phyloP scores from a whole-genome alignment of 768 basidiomycete species.

The Tylopilus vinaceipallidus region DNA sequence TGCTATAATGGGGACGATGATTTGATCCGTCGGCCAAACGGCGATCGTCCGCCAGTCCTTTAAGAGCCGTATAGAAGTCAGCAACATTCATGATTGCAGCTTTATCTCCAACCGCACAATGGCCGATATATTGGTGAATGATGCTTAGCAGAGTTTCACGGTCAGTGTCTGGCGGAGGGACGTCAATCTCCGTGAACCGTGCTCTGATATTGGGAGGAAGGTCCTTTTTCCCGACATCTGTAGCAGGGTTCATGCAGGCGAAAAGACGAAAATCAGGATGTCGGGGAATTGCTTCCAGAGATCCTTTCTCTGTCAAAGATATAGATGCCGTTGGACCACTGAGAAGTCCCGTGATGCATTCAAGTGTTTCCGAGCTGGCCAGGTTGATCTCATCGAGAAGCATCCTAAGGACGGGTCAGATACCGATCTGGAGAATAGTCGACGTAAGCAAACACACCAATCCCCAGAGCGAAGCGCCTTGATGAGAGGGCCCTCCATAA shows the following conservation, averaged over 20 bases:
- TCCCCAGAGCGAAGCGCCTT: slow-evolving; percentile 85
- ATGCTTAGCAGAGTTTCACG: slow-evolving; percentile 86
- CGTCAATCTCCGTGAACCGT: slow-evolving; percentile 94
- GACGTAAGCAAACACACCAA: slow-evolving; percentile 58
- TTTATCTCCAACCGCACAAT: slow-evolving; percentile 79
- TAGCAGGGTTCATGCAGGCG: slow-evolving; percentile 99
- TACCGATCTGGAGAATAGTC: background rate
- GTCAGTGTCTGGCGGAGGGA: slow-evolving; percentile 91
- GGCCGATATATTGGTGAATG: slow-evolving; percentile 85
- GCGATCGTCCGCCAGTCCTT: slow-evolving; percentile 66
- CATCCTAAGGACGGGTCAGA: slow-evolving; percentile 53
- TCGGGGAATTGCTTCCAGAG: slow-evolving; percentile 83
- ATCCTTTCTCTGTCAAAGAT: slow-evolving; percentile 90
- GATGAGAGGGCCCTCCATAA: slow-evolving; percentile 94
- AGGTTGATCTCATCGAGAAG: slow-evolving; percentile 96
- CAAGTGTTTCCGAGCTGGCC: slow-evolving; percentile 90
- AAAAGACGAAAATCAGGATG: slow-evolving; percentile 96
- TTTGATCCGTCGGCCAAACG: slow-evolving; percentile 93
- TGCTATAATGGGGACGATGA: slow-evolving; percentile 91
- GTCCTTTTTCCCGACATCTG: slow-evolving; percentile 97
- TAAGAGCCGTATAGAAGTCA: slow-evolving; percentile 84
- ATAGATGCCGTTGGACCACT: slow-evolving; percentile 86
- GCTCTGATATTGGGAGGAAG: slow-evolving; percentile 87
- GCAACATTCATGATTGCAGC: slow-evolving; percentile 86
- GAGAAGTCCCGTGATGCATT: slow-evolving; percentile 86